Conservation (phyloP, 495 filamentous ascomycete genomes). For the Poronia punctata region DNA sequence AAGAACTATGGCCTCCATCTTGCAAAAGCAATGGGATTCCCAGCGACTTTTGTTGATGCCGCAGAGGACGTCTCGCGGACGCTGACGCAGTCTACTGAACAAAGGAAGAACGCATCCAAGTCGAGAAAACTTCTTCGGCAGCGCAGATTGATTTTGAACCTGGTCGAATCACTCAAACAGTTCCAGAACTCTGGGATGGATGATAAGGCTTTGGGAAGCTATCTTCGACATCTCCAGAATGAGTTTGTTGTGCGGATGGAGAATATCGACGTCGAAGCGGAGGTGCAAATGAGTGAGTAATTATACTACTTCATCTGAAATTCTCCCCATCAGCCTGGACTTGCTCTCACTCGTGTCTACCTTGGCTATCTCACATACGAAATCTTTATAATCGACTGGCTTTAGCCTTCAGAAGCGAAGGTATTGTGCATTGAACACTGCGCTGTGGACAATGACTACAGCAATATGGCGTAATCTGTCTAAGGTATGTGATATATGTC, state of each 20-base stretch:
- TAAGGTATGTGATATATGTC: no score
- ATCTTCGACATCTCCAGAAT: constrained; percentile 63
- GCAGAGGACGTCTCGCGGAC: constrained; percentile 58
- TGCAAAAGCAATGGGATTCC: constrained; percentile 69
- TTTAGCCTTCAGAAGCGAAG: no score
- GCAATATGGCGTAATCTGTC: no score
- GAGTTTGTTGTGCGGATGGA: constrained; percentile 73
- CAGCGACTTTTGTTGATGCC: constrained; percentile 54
- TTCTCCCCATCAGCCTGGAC: neutral
- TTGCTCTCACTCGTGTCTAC: neutral
- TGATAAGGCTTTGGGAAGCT: constrained; percentile 51
- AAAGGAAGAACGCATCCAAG: constrained; percentile 48
- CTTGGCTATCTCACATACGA: neutral
- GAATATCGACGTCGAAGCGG: neutral
- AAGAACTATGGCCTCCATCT: constrained; percentile 75
- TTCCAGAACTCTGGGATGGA: constrained; percentile 63
- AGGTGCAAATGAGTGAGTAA: neutral
- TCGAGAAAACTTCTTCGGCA: constrained; percentile 51
- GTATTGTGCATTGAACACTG: no score
- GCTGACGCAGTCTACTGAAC: constrained; percentile 47
- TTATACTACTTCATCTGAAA: neutral
- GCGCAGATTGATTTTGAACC: constrained; percentile 63
- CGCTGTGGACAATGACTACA: no score
- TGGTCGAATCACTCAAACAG: constrained; percentile 71
- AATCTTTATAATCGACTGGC: no score